Evolutionary conservation across 345 rosid genomes (phyloP), one percentile per base, ranked within the genome.

Genomic region (Luvunga scandens): DNA sequence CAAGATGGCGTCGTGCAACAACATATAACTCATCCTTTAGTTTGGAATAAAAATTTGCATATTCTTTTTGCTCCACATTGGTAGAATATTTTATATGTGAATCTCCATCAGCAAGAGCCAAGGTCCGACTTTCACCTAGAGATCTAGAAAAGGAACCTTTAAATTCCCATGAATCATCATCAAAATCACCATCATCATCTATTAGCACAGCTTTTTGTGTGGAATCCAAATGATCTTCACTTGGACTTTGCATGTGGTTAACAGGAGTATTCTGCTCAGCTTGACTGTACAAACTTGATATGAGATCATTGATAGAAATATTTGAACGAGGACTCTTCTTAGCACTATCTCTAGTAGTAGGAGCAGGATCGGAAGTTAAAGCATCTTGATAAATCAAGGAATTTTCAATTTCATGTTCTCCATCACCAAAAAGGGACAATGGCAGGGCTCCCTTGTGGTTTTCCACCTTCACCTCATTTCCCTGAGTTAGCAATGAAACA

Each of bases 151-250:
- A 71, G 16, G 90, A 87, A 84, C 50, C 87, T 85, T 87, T 86
- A 87, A 88, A 91, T 74, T 92, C 94, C 98, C 98, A 96, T 45
- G 91, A 81, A 83, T 87, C 86, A 82, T 87, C 94, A 77, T 88
- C 88, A 83, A 85, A 87, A 83, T 88, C 90, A 71, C 85, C 81
- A 22, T 79, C 79, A 75, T 48, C 82, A 33, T 68, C 79, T 56
- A 72, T 72, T 75, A 75, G 90, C 30, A 55, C 31, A 39, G 60
- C 77, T 33, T 78, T 56, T 28, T 65, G 77, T 7, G 86, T 28
- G 78, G 87, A 82, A 80, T 71, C 85, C 60, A 81, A 38, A 45
- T 69, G 83, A 74, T 84, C 82, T 63, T 75, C 89, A 77, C 73
- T 61, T 63, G 80, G 81, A 75, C 53, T 83, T 68, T 81, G 83